Evolutionary conservation across 805 yeast genomes (phyloP), one percentile per base, ranked within the genome.

Genomic region (Lachancea fermentati): DNA sequence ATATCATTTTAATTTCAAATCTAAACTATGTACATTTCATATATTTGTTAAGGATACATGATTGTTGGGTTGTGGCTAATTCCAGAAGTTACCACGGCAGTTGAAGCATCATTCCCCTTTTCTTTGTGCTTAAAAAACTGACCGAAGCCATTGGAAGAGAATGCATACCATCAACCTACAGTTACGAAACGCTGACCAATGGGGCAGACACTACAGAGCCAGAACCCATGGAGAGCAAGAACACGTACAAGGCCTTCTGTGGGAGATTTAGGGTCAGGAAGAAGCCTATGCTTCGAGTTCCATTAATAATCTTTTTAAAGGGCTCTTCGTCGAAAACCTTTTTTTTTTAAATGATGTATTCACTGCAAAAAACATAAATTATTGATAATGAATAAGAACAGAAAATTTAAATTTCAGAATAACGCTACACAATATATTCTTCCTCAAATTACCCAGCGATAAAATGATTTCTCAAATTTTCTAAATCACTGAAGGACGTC

Each of bases 181-280:
- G 39, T 36, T 36, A 36, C 39, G 39, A 36, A 36, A 36, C 39
- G 39, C 39, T 36, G 39, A 36, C 39, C 34, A 36, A 36, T 36
- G 39, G 29, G 39, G 39, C 39, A 36, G 34, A 36, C 39, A 36
- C 34, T 36, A 36, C 39, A 36, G 39, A 22, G 26, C 26, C 26
- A 22, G 26, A 22, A 22, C 26, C 39, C 39, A 36, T 36, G 34
- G 39, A 36, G 39, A 36, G 39, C 39, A 36, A 36, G 39, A 36
- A 36, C 22, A 36, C 39, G 34, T 36, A 36, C 39, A 36, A 36
- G 39, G 39, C 39, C 36, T 30, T 37, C 42, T 38, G 42, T 38
- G 42, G 42, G 36, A 38, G 42, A 33, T 38, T 38, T 38, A 32
- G 42, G 42, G 37, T 38, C 37, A 38, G 37, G 42, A 33, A 32